phyloP scores from a whole-genome alignment of 2,329 filamentous ascomycete species.

The Trichoderma semiorbis region DNA sequence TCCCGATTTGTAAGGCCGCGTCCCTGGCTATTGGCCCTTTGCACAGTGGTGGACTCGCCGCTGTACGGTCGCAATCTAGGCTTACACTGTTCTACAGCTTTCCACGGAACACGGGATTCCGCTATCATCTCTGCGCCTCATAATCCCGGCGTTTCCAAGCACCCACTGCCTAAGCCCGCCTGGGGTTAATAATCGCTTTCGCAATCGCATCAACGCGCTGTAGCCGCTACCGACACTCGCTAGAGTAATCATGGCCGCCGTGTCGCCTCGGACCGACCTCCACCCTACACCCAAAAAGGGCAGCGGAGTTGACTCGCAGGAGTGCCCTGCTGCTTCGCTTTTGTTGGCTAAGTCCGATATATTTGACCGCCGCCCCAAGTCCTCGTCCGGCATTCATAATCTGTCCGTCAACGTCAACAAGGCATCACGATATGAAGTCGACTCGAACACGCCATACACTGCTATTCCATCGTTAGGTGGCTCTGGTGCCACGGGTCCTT shows the following conservation, averaged over 20 bases:
- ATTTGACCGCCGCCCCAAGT: constrained; percentile 22
- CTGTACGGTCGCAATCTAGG: not conserved
- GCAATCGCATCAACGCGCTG: constrained; percentile 1
- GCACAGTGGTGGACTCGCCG: not conserved
- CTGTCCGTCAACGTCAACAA: constrained; percentile 25
- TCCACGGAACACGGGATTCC: constrained; percentile 8
- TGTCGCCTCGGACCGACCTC: constrained; percentile 22
- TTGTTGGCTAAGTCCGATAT: constrained; percentile 17
- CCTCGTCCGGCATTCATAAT: constrained; percentile 19
- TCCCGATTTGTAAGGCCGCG: not conserved
- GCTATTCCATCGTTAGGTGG: constrained; percentile 29
- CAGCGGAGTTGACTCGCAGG: constrained; percentile 1
- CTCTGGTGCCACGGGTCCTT: constrained; percentile 6
- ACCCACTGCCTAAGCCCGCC: constrained; percentile 3
- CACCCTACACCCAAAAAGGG: not conserved
- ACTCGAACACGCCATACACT: constrained; percentile 23
- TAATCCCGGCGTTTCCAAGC: not conserved
- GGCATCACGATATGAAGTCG: constrained; percentile 21
- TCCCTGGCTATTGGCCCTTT: not conserved
- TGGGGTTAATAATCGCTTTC: constrained; percentile 12
- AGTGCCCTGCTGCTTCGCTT: constrained; percentile 10
- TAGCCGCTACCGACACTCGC: constrained; percentile 8
- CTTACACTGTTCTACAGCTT: constrained; percentile 7
- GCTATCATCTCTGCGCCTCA: not conserved
- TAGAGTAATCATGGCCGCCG: constrained; percentile 12